A percentile compares a stretch with the other conserved stretches of the same genome.
Conservation (phyloP, 495 filamentous ascomycete genomes). For the Penicillium angulare region DNA sequence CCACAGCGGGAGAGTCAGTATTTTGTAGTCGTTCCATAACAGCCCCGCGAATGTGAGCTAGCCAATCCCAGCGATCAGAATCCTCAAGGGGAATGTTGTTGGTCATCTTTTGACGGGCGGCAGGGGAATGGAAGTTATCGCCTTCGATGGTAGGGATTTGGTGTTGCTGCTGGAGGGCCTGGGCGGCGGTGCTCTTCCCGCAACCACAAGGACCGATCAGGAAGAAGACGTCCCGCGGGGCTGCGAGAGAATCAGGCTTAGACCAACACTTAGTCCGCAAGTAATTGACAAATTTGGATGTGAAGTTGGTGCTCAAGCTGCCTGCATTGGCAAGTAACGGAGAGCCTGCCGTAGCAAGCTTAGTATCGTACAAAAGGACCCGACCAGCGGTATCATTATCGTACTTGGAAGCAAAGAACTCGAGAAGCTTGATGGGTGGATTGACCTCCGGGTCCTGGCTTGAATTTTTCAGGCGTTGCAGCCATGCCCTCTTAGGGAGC, state of each 20-base stretch:
- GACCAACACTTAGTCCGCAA: slow-evolving; percentile 19
- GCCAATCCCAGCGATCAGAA: slow-evolving; percentile 25
- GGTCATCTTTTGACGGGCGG: slow-evolving; percentile 19
- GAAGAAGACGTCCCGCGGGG: slow-evolving; percentile 16
- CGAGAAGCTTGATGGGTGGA: slow-evolving; percentile 46
- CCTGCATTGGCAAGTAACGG: slow-evolving; percentile 15
- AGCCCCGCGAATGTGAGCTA: slow-evolving; percentile 24
- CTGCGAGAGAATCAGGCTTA: neutral
- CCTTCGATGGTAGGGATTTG: slow-evolving; percentile 23
- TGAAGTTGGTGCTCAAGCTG: slow-evolving; percentile 8
- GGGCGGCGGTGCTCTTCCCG: slow-evolving; percentile 22
- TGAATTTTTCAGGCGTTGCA: slow-evolving; percentile 35
- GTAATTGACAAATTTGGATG: slow-evolving; percentile 14
- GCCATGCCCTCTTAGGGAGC: slow-evolving; percentile 44
- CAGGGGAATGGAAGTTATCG: slow-evolving; percentile 23
- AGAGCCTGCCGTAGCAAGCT: slow-evolving; percentile 16
- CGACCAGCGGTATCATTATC: slow-evolving; percentile 29
- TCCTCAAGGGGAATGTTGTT: slow-evolving; percentile 18
- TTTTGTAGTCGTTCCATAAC: slow-evolving; percentile 22
- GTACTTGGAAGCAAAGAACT: slow-evolving; percentile 46
- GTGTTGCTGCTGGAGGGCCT: slow-evolving; percentile 7
- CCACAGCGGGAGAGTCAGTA: slow-evolving; percentile 5
- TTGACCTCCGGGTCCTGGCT: slow-evolving; percentile 37
- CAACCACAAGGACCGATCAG: slow-evolving; percentile 24
- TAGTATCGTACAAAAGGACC: slow-evolving; percentile 24